Evolutionary conservation across 352 stramenopile species (phyloP).

Genomic region (Globisporangium acanthophoron): DNA sequence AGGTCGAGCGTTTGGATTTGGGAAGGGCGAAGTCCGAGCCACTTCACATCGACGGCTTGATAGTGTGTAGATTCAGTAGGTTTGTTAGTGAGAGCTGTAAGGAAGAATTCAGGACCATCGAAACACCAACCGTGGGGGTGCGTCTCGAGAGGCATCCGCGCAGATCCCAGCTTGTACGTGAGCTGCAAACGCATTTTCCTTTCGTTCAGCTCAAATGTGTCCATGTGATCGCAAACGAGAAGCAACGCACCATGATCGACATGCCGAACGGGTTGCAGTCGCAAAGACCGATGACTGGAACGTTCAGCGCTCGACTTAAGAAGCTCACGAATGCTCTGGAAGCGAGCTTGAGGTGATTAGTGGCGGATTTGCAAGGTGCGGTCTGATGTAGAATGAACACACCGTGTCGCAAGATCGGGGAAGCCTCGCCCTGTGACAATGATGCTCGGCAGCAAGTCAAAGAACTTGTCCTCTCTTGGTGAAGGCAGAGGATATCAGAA

Average conservation of each 20-base stretch:
- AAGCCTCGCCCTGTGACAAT: constrained; percentile 92
- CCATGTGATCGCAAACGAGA: not conserved
- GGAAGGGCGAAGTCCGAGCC: constrained; percentile 89
- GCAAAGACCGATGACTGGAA: constrained; percentile 90
- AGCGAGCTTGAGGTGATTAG: not conserved
- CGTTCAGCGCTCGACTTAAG: constrained; percentile 56
- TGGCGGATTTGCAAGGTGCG: not conserved
- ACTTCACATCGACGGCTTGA: constrained; percentile 80
- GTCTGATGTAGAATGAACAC: not conserved
- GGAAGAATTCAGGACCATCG: not conserved
- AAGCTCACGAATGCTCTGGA: constrained; percentile 76
- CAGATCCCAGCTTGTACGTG: constrained; percentile 88
- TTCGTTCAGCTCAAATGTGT: not conserved
- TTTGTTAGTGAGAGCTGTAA: not conserved
- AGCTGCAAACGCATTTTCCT: constrained; percentile 29
- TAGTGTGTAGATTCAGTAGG: not conserved
- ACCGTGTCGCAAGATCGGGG: constrained; percentile 92
- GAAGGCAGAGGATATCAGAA: not conserved
- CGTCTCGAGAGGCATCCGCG: constrained; percentile 76
- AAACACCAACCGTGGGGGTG: constrained; percentile 39
- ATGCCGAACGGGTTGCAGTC: constrained; percentile 95
- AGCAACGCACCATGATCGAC: constrained; percentile 77
- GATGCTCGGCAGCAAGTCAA: constrained; percentile 84
- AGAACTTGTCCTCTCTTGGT: constrained; percentile 81
- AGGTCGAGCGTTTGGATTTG: constrained; percentile 50